phyloP scores from a whole-genome alignment of 352 stramenopile genomes.

The Pythium scleroteichum region DNA sequence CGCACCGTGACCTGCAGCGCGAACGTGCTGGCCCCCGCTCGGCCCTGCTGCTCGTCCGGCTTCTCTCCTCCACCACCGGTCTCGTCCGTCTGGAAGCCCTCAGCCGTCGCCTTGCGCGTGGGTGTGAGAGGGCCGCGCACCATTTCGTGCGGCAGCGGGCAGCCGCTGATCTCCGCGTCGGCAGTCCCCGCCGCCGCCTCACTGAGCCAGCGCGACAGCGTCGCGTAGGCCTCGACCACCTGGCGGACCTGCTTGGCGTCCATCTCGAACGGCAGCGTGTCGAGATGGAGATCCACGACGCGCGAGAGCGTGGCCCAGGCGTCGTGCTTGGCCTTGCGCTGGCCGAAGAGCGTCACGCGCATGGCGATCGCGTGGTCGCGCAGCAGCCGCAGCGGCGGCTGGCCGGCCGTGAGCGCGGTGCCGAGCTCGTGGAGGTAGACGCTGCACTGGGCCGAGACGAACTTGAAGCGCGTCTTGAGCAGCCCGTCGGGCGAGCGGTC shows the following conservation, averaged over 20 bases:
- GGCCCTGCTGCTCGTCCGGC: too few species aligned
- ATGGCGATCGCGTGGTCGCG: conserved; percentile 48
- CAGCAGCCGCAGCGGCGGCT: conserved; percentile 33
- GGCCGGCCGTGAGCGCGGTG: not conserved
- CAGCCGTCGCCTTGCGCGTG: conserved; percentile 5
- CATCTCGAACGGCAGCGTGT: conserved; percentile 46
- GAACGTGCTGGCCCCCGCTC: conserved; percentile 29
- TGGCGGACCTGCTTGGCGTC: conserved; percentile 39
- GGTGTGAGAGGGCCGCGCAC: conserved; percentile 9
- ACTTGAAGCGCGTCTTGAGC: conserved; percentile 69
- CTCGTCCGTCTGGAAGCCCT: not conserved
- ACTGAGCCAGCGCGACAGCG: conserved; percentile 8
- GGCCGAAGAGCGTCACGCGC: conserved; percentile 58
- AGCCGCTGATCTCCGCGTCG: not conserved
- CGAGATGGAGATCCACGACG: conserved; percentile 61
- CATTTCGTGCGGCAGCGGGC: conserved; percentile 17
- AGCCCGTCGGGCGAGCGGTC: conserved; percentile 60
- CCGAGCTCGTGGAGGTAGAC: conserved; percentile 34
- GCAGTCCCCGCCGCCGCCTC: not conserved
- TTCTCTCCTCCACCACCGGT: conserved; percentile 10
- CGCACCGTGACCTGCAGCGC: conserved; percentile 60
- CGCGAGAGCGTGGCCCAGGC: conserved; percentile 54
- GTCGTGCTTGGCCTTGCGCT: conserved; percentile 37
- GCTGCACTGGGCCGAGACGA: conserved; percentile 55
- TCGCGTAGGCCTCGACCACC: conserved; percentile 21